Evolutionary conservation across 768 basidiomycete species (phyloP), one percentile per base, ranked within the genome.

Genomic region (Panaeolus cyanescens): DNA sequence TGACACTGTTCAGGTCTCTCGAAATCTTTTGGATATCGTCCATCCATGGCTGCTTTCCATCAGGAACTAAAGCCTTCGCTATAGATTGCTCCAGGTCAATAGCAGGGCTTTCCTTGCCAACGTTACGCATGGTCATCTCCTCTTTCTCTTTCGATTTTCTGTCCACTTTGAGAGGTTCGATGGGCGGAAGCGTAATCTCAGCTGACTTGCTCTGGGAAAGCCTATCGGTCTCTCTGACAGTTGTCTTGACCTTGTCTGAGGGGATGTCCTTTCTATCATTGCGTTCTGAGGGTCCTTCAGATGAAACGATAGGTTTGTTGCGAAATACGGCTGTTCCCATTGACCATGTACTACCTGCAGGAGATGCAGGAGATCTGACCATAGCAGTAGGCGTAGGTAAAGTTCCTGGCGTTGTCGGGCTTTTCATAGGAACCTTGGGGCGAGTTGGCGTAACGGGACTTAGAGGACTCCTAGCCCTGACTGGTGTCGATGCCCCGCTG

Each of bases 11-110:
- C 8, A 71, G 19, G 4, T 60, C 68, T 32, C 55, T 60, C 1
- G 68, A 65, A 30, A 71, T 33, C 20, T 65, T 59, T 4, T 57
- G 50, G 1, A 70, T 59, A 19, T 72, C 69, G 10, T 68, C 64
- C 13, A 60, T 63, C 15, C 64, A 62, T 34, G 56, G 31, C 0
- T 12, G 55, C 30, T 19, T 19, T 28, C 4, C 32, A 15, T 53
- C 62, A 3, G 25, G 13, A 13, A 50, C 45, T n/a, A 30, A 28
- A 50, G 30, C 30, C 28, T 36, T 32, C 31, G 20, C 54, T 25
- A 50, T 50, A n/a, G 45, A 28, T 50, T 50, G 10, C 31, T 53
- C 31, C 28, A 36, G 30, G 13, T 22, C 12, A 12, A 19, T 12
- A 13, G 36, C 25, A 19, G 30, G 10, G 22, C 9, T 37, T n/a